Conservation (phyloP, 352 stramenopile species). For the Pythium aquatile region DNA sequence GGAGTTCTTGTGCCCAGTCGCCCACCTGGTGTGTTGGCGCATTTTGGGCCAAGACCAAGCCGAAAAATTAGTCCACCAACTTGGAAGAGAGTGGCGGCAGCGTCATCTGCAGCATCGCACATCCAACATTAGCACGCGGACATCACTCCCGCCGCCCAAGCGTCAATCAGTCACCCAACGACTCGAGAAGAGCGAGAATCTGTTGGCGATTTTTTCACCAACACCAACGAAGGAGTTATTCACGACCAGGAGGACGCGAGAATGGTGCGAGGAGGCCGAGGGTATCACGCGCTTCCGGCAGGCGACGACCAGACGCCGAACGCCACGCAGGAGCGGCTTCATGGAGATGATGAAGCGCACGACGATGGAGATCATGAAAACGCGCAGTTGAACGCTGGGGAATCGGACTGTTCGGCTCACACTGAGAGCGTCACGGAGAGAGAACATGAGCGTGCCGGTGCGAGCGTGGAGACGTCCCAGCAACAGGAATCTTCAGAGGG, state of each 20-base stretch:
- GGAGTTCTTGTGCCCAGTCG: slow-evolving; percentile 1
- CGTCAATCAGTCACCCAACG: slow-evolving; percentile 2
- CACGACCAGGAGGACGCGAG: not conserved
- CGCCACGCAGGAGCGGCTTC: slow-evolving; percentile 32
- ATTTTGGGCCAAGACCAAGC: not conserved
- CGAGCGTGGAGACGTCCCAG: not conserved
- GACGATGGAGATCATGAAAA: slow-evolving; percentile 25
- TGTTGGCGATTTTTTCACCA: slow-evolving; percentile 3
- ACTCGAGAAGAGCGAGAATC: not conserved
- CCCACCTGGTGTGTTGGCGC: slow-evolving; percentile 6
- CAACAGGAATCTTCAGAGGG: slow-evolving; percentile 4
- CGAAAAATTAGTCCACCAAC: slow-evolving; percentile 3
- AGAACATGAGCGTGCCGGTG: not conserved
- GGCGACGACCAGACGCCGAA: slow-evolving; percentile 31
- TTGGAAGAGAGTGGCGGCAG: slow-evolving; percentile 2
- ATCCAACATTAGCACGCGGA: not conserved
- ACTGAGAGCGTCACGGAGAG: slow-evolving; percentile 13
- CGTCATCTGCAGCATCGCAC: slow-evolving; percentile 4
- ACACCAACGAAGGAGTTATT: slow-evolving; percentile 3
- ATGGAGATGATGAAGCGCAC: slow-evolving; percentile 23
- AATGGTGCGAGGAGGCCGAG: slow-evolving; percentile 51
- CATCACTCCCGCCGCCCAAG: not conserved
- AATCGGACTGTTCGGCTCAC: slow-evolving; percentile 14
- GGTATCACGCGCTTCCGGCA: slow-evolving; percentile 56
- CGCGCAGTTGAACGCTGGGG: slow-evolving; percentile 21